phyloP scores from a whole-genome alignment of 495 filamentous ascomycete species.

The Lindgomyces ingoldianus region DNA sequence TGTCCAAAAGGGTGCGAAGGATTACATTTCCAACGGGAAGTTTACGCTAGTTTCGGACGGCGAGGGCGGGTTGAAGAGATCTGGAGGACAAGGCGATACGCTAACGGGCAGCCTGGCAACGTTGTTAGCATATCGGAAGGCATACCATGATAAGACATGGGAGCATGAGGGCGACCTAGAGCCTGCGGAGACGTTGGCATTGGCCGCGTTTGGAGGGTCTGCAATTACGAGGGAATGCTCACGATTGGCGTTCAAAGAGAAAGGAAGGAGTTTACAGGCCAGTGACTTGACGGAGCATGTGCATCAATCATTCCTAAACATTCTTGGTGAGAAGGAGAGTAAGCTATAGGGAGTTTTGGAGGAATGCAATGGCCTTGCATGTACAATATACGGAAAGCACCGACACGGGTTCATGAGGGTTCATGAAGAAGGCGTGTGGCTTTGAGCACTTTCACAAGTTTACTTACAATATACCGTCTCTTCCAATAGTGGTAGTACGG shows the following conservation, averaged over 20 bases:
- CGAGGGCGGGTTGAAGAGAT: slow-evolving; percentile 81
- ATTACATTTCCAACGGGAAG: slow-evolving; percentile 82
- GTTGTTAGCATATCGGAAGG: slow-evolving; percentile 80
- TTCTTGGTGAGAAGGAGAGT: slow-evolving; percentile 62
- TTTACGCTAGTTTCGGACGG: slow-evolving; percentile 71
- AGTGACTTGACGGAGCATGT: slow-evolving; percentile 94
- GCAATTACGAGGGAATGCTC: slow-evolving; percentile 90
- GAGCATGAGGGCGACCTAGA: slow-evolving; percentile 62
- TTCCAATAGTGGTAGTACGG: too few species aligned
- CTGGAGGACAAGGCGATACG: slow-evolving; percentile 94
- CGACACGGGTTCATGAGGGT: too few species aligned
- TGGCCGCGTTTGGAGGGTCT: slow-evolving; percentile 85
- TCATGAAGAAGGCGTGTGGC: too few species aligned
- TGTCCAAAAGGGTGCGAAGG: slow-evolving; percentile 83
- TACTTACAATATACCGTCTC: too few species aligned
- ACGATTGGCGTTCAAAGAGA: slow-evolving; percentile 79
- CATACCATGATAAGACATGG: slow-evolving; percentile 84
- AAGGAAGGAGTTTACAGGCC: slow-evolving; percentile 87
- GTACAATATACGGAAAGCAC: slow-evolving; percentile 10
- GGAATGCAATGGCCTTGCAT: not conserved
- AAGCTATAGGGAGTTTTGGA: slow-evolving; percentile 25
- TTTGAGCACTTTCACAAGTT: too few species aligned
- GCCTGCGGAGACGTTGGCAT: slow-evolving; percentile 65
- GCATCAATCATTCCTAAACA: slow-evolving; percentile 72
- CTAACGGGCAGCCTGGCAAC: slow-evolving; percentile 88